phyloP scores from a whole-genome alignment of 371 early-diverging fungal species.

The Cokeromyces recurvatus region DNA sequence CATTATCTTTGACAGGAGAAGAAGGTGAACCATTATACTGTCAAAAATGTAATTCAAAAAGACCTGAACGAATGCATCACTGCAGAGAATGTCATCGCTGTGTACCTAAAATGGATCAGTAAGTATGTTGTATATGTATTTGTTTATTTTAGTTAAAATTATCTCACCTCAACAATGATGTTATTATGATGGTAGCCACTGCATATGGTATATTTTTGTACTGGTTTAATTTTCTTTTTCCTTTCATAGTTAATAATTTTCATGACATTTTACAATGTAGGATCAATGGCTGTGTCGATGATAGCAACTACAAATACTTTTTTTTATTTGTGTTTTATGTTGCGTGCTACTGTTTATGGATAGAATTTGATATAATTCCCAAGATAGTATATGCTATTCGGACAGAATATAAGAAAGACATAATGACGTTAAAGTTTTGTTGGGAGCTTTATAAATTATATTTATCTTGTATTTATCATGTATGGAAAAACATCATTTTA shows the following conservation, averaged over 20 bases:
- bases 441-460: conserved; percentile 13
- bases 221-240: not conserved
- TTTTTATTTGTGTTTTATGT: conserved; percentile 21
- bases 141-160: too few species aligned
- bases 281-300: conserved; percentile 23
- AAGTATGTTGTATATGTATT: not conserved
- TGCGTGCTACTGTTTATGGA: conserved; percentile 6
- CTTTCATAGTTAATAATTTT: too few species aligned
- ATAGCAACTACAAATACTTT: conserved; percentile 16
- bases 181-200: too few species aligned
- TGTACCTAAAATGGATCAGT: conserved; percentile 27
- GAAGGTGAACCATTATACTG: conserved; percentile 13
- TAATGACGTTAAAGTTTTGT: conserved; percentile 8
- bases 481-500: conserved; percentile 7
- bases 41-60: conserved; percentile 6
- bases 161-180: too few species aligned
- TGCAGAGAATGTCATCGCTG: conserved; percentile 19
- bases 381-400: too few species aligned
- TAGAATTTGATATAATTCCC: not conserved
- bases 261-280: not conserved
- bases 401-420: too few species aligned
- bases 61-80: conserved; percentile 23
- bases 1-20: not conserved
- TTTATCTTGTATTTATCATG: conserved; percentile 6
- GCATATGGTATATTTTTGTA: conserved; percentile 12